Base-by-base conservation (phyloP, 1,284 basidiomycete species). In the Ustilago tritici region DNA sequence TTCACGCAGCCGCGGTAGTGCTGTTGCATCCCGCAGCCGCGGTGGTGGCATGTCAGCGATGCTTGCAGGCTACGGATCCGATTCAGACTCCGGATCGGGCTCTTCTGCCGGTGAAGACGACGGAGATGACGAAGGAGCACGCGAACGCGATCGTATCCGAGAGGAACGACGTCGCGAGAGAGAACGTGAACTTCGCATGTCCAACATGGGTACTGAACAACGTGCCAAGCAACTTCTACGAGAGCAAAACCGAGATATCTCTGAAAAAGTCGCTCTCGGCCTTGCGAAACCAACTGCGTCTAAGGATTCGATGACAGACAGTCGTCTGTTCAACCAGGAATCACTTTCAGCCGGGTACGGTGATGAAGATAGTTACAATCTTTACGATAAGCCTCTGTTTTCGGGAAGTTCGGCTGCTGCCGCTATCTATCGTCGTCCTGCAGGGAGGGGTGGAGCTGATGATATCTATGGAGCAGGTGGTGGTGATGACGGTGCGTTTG, bases 101-200 rank as follows among this genome's bases (percentile, higher is more conserved):
- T 47, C 65, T 19, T 72, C 77, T 32, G 88, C 87, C n/a, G 70
- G 61, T 4, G 85, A 82, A 6, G 72, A 76, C 0, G 77, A 76
- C 7, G 74, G 75, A 10, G 89, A 93, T 75, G 95, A 98, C 70
- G 93, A 93, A 59, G 93, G 93, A 9, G 92, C 92, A 58, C 90
- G 90, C 84, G 90, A 97, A 82, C 91, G 97, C 59, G 95, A 98
- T 86, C 88, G 92, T 78, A 95, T 98, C 90, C 91, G 96, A 61
- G 89, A 90, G 61, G 95, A 98, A 89, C 95, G 98, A 89, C 90
- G 93, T 82, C 90, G 92, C 66, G 94, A 99, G 86, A 91, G 95
- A 40, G 95, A 99, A 88, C 92, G 96, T 60, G 96, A 99, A 88
- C 91, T 99, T 92, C 90, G 97, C 68, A 97, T 99, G 95, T 95